phyloP scores from a whole-genome alignment of 805 yeast genomes.

The Helenozyma baotianmanensis region DNA sequence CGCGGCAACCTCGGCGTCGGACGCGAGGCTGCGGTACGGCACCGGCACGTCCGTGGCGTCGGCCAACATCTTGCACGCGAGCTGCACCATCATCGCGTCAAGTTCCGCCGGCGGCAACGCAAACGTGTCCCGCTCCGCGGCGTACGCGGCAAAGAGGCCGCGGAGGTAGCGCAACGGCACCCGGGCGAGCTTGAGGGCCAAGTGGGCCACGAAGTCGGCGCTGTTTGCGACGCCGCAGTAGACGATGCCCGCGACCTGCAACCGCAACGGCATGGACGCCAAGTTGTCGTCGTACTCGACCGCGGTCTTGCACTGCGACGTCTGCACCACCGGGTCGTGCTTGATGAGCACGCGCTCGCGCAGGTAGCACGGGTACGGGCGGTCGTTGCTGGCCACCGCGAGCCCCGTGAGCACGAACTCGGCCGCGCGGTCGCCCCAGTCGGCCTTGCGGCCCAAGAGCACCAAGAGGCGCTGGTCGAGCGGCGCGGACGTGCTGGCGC shows the following conservation, averaged over 20 bases:
- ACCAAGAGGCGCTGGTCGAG: conserved; percentile 12
- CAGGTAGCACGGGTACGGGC: conserved; percentile 22
- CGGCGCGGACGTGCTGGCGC: neutral
- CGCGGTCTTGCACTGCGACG: conserved; percentile 7
- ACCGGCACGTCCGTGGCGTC: neutral
- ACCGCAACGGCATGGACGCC: conserved; percentile 26
- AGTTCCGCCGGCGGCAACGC: neutral
- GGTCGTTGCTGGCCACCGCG: conserved; percentile 9
- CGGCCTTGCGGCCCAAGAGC: conserved; percentile 18
- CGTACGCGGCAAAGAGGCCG: too few relatives aligned
- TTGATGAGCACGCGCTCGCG: conserved; percentile 23
- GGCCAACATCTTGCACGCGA: neutral
- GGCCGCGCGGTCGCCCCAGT: conserved; percentile 29
- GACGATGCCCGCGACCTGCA: neutral
- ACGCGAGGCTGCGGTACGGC: neutral
- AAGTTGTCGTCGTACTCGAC: conserved; percentile 19
- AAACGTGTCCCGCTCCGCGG: too few relatives aligned
- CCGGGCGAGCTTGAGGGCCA: too few relatives aligned
- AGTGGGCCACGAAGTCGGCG: too few relatives aligned
- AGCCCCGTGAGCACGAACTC: conserved; percentile 29
- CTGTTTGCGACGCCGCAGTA: too few relatives aligned
- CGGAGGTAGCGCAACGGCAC: too few relatives aligned
- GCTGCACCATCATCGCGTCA: neutral
- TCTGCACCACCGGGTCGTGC: conserved; percentile 15
- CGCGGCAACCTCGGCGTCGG: neutral